Evolutionary conservation across 768 basidiomycete genomes (phyloP).

Genomic region (Phallus indusiatus): DNA sequence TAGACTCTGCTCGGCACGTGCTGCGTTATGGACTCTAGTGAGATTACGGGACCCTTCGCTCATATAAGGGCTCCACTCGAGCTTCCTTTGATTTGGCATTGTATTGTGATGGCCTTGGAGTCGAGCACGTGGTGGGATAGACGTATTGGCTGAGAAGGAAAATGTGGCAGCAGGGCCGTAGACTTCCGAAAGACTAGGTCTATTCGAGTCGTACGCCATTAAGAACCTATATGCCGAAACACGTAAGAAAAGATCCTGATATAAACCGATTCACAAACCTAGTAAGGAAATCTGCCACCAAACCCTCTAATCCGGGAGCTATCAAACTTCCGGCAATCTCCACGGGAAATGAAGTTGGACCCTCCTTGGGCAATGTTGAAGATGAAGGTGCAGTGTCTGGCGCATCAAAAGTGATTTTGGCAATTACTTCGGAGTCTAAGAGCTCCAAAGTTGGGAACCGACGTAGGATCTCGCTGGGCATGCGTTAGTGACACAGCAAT

Average conservation of each 20-base stretch:
- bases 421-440: slow-evolving; percentile 74
- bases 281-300: slow-evolving; percentile 71
- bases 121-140: slow-evolving; percentile 69
- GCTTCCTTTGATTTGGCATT: slow-evolving; percentile 74
- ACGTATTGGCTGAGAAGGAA: slow-evolving; percentile 79
- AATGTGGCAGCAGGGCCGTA: slow-evolving; percentile 88
- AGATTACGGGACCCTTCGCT: slow-evolving; percentile 66
- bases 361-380: slow-evolving; percentile 24
- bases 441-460: slow-evolving; percentile 77
- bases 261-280: slow-evolving; percentile 37
- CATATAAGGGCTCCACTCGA: slow-evolving; percentile 73
- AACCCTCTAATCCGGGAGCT: slow-evolving; percentile 52
- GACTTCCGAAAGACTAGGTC: slow-evolving; percentile 53
- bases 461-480: slow-evolving; percentile 61
- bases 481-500: slow-evolving; percentile 7
- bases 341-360: slow-evolving; percentile 67
- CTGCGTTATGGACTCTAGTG: slow-evolving; percentile 26
- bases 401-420: slow-evolving; percentile 70
- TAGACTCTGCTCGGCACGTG: slow-evolving; percentile 31
- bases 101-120: slow-evolving; percentile 57
- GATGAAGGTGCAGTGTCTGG: slow-evolving; percentile 42
- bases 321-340: slow-evolving; percentile 41
- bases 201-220: slow-evolving; percentile 70
- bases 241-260: slow-evolving; percentile 5
- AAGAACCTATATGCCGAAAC: slow-evolving; percentile 55